Evolutionary conservation across 345 rosid genomes (phyloP), one percentile per base, ranked within the genome.

Genomic region (Lepidium africanum): DNA sequence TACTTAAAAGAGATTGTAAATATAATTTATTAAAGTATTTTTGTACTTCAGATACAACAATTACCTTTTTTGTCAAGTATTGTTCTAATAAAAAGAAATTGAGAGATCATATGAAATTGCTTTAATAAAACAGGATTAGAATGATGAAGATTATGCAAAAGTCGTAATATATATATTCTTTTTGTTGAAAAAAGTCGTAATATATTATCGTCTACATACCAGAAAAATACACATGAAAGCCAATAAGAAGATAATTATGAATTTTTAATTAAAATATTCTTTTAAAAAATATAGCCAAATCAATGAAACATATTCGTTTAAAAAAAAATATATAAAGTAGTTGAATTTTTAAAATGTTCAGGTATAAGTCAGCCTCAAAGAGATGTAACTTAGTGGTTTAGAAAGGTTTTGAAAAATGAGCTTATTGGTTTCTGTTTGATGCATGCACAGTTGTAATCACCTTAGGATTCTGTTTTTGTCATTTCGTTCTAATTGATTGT

Each of bases 111-210:
- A 35, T 45, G 48, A 63, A 19, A 15, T 19, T 55, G 25, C 51
- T 72, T 64, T 55, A 56, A 47, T 64, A 65, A 48, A 64, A 65
- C 65, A 73, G 35, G 47, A 19, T 21, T 64, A 66, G 60, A 49
- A 73, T 73, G 71, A 73, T 65, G 72, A 65, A 48, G 37, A 30
- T 62, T 46, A 64, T 47, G 56, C 57, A 63, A 54, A 64, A 64
- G 65, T 72, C 65, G 65, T 43, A 46, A 10, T 54, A n/a, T n/a
- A n/a, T n/a, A n/a, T n/a, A n/a, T n/a, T n/a, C n/a, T n/a, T n/a
- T n/a, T n/a, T n/a, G n/a, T n/a, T n/a, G n/a, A n/a, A n/a, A 63
- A 54, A 64, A 65, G 66, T 72, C 65, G 65, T 45, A 46, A 11
- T 33, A 49, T 50, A 49, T 11, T 12, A 46, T 25, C 23, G 14